Base-by-base conservation (phyloP, 2,329 filamentous ascomycete genomes). In the Monilinia fructicola region DNA sequence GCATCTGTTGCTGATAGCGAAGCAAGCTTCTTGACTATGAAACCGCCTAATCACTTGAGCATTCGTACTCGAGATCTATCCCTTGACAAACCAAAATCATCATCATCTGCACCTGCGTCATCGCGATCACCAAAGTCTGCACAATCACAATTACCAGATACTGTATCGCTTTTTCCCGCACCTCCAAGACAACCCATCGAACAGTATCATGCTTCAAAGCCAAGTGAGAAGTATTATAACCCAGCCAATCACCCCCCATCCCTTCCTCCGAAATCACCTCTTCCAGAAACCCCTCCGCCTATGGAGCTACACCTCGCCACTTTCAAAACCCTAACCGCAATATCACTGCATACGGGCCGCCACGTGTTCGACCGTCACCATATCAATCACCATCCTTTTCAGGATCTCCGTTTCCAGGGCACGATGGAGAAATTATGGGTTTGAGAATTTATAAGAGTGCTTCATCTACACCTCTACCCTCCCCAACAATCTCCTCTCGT, bases 1-100 rank as follows among this genome's bases (percentile, higher is more conserved):
- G 58, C 21, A 18, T 66, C 54, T 61, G n/a, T 66, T 3, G 38
- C 31, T 11, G 55, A 66, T 10, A 61, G 64, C 26, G 56, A 66
- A 42, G n/a, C 64, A 53, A 65, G 52, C 35, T 65, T 58, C 23
- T n/a, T 35, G 5, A 66, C 46, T 18, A 53, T 61, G 46, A 55
- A 66, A 9, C 54, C 53, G 9, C 12, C 46, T 5, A 55, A 61
- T 23, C 46, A 50, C 12, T 38, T 66, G 21, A 46, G 35, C n/a
- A 66, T 66, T 7, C 64, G 64, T 18, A 44, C 64, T 21, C 35
- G 55, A 31, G 64, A 28, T 31, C 42, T 55, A 26, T 38, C 58
- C n/a, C 28, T n/a, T 3, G 50, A 50, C 28, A 35, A 35, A 35
- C 1, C 3, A 35, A 35, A 35, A 7, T 35, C 31, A 35, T 7